Evolutionary conservation across 257 asterid species (phyloP).

Genomic region (Rauvolfia tetraphylla): DNA sequence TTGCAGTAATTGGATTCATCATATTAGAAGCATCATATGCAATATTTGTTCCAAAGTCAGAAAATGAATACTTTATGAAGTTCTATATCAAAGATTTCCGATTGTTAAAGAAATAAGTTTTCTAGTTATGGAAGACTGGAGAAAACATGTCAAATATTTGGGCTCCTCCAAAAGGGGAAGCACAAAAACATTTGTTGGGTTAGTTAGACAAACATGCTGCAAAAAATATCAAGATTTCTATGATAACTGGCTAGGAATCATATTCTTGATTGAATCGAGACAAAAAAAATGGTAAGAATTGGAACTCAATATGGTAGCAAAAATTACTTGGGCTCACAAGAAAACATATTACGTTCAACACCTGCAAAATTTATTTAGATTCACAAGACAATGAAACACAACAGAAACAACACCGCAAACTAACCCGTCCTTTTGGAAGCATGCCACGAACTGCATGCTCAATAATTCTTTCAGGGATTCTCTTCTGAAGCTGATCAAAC

Average conservation of each 20-base stretch:
- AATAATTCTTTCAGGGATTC: slow-evolving; percentile 88
- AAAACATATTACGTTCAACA: background rate
- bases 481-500: slow-evolving; percentile 83
- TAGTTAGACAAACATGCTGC: background rate
- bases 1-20: background rate
- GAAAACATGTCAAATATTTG: background rate
- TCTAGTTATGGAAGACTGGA: background rate
- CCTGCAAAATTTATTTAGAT: background rate
- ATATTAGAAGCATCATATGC: background rate
- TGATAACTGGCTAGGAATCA: background rate
- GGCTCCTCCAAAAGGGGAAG: background rate
- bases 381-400: background rate
- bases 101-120: background rate
- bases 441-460: slow-evolving; percentile 99
- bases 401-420: slow-evolving; percentile 21
- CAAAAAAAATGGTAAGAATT: background rate
- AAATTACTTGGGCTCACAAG: background rate
- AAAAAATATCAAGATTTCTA: background rate
- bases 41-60: background rate
- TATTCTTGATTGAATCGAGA: background rate
- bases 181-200: background rate
- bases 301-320: slow-evolving; percentile 1
- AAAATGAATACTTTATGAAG: background rate
- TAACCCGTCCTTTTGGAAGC: slow-evolving; percentile 93
- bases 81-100: background rate